Evolutionary conservation across 495 filamentous ascomycete genomes (phyloP).

Genomic region (Astrocystis sublimbata): DNA sequence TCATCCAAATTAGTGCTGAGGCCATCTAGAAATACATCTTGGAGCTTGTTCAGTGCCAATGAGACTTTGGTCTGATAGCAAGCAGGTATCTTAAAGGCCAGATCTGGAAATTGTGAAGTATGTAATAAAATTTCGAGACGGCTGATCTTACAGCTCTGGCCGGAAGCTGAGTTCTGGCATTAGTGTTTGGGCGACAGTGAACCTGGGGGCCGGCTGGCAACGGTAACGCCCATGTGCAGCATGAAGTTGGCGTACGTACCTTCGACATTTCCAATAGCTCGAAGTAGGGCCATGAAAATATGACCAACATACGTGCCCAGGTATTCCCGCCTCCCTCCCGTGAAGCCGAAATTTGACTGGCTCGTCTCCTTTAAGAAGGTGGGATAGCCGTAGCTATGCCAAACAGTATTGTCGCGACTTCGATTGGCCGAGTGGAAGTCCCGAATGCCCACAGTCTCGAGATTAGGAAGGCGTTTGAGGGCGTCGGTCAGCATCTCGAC

Average conservation of each 20-base stretch:
- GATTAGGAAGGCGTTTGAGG: conserved; percentile 47
- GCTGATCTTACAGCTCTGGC: not conserved
- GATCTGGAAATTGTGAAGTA: conserved; percentile 22
- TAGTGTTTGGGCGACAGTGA: not conserved
- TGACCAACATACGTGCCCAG: conserved; percentile 10
- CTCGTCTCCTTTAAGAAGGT: conserved; percentile 26
- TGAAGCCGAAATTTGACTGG: not conserved
- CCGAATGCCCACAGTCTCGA: conserved; percentile 51
- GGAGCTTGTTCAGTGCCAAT: conserved; percentile 36
- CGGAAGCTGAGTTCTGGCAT: conserved; percentile 9
- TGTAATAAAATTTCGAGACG: conserved; percentile 44
- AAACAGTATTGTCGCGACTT: conserved; percentile 23
- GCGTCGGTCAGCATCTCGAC: conserved; percentile 52
- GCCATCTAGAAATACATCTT: conserved; percentile 40
- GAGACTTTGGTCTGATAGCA: conserved; percentile 26
- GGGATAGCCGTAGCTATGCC: conserved; percentile 37
- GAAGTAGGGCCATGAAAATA: conserved; percentile 32
- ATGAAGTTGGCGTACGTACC: conserved; percentile 1
- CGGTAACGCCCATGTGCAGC: not conserved
- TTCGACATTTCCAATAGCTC: conserved; percentile 32
- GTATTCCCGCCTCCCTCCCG: not conserved
- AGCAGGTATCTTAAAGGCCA: conserved; percentile 38
- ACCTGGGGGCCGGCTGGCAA: not conserved
- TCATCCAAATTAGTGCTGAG: conserved; percentile 7
- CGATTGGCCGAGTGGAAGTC: conserved; percentile 40